These are phyloP conservation scores for Alternaria sp. DNA, from an alignment of 2,329 filamentous ascomycete species.

Conservation along the genomic window DNA sequence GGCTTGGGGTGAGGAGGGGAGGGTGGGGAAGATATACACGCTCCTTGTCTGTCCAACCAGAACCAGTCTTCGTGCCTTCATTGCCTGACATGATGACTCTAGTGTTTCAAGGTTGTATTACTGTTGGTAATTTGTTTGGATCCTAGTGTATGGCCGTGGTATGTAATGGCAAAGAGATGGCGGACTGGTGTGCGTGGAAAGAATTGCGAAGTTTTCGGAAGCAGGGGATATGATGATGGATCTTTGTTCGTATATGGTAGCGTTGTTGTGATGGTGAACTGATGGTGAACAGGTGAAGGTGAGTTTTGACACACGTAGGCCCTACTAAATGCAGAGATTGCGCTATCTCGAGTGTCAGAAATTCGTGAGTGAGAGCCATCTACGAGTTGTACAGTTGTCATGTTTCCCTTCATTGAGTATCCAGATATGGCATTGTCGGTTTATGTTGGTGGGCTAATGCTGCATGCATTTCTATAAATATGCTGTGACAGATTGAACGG, in stretches of 20 bases:
- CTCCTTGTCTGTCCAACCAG: conserved; percentile 29
- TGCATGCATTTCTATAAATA: too few species aligned
- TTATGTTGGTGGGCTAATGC: too few species aligned
- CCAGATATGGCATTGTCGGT: too few species aligned
- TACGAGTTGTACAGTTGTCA: too few species aligned
- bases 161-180: neutral
- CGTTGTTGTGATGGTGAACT: neutral
- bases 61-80: conserved; percentile 2
- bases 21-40: conserved; percentile 11
- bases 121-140: neutral
- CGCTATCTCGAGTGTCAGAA: too few species aligned
- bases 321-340: too few species aligned
- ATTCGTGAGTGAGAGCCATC: too few species aligned
- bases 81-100: conserved; percentile 13
- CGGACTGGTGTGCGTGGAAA: neutral
- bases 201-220: neutral
- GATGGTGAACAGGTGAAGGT: neutral
- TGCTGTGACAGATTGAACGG: too few species aligned
- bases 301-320: neutral
- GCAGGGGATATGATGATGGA: neutral
- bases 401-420: too few species aligned
- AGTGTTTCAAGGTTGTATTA: too few species aligned
- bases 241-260: neutral
- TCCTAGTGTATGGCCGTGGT: neutral
- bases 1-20: neutral